A percentile compares a stretch with the other conserved stretches of the same genome.
phyloP scores from a whole-genome alignment of 176 grass and related monocot genomes.

The Aegilops bicornis region DNA sequence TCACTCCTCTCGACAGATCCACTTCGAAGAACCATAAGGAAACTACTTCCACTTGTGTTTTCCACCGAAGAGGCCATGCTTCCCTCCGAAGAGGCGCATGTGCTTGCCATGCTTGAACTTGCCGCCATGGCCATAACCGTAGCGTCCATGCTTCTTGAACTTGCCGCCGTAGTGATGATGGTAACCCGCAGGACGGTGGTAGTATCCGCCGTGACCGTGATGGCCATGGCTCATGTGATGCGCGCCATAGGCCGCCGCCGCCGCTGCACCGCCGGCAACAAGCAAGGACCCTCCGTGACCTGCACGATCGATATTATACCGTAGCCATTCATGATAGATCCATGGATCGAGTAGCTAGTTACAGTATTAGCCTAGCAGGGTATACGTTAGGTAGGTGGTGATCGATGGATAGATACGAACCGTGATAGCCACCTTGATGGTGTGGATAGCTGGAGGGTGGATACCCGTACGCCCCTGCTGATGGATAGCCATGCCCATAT shows the following conservation, averaged over 20 bases:
- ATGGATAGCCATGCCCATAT: not conserved
- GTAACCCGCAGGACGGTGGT: not conserved
- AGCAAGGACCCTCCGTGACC: not conserved
- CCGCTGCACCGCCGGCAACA: not conserved
- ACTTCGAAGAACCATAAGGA: not conserved
- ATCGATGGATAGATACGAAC: not conserved
- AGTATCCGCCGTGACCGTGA: not conserved
- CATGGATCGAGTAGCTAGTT: not conserved
- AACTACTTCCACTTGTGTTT: conserved; percentile 7
- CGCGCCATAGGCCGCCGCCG: not conserved
- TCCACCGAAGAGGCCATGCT: not conserved
- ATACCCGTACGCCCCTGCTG: not conserved
- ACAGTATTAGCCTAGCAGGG: not conserved
- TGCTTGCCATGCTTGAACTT: conserved; percentile 16
- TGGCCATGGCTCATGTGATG: not conserved
- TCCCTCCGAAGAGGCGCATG: conserved; percentile 3
- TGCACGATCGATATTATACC: not conserved
- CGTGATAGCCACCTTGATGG: not conserved
- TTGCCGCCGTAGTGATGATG: conserved; percentile 9
- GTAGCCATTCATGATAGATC: not conserved
- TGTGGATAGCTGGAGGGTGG: conserved; percentile 2
- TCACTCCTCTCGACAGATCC: not conserved
- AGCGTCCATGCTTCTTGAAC: conserved; percentile 12
- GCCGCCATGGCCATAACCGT: not conserved
- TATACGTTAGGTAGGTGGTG: no score